Base-by-base conservation (phyloP, 169 alveolate genomes). In the Eimeria zaria region DNA sequence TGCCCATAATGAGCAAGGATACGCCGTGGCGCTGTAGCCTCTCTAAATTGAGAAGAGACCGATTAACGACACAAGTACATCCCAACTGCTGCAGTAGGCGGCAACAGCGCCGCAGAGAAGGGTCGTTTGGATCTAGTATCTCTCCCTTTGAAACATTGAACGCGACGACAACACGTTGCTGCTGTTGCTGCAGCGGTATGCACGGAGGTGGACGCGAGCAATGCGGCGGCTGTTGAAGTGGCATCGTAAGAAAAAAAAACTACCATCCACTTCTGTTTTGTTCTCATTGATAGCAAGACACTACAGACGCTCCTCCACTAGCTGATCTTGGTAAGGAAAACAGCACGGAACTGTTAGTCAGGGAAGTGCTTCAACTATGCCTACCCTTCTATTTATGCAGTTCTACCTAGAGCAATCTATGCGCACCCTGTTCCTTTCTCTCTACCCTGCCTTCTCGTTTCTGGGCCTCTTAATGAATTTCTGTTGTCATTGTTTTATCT, bases 11-110 rank as follows among this genome's bases (percentile, higher is more conserved):
- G n/a, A 81, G 69, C n/a, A 81, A 24, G 6, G 90, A 81, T 51
- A 81, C 90, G 33, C 53, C 74, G 55, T 81, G 90, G 71, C 71
- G 67, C 53, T 81, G 71, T n/a, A 81, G 53, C 33, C 73, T 48
- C n/a, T 36, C 71, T n/a, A 81, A 48, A 22, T 11, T 81, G 22
- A 81, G 90, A 11, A 33, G 71, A 51, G 90, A 48, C 9, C 62
- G 58, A 51, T 81, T 81, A 1, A 81, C 90, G 33, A 81, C 90
- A 33, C 90, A 81, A 6, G 48, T 55, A 14, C 90, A 81, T 9
- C 90, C 90, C 71, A 81, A 36, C 90, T 81, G 73, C 69, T 55
- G 64, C 48, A 81, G 90, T 55, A 81, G 41, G 12, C 71, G 90
- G 51, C 90, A 81, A 73, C 71, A 81, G 74, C 90, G 90, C 14